Conservation (phyloP, 805 yeast genomes). For the Zygosaccharomyces kombuchaensis region DNA sequence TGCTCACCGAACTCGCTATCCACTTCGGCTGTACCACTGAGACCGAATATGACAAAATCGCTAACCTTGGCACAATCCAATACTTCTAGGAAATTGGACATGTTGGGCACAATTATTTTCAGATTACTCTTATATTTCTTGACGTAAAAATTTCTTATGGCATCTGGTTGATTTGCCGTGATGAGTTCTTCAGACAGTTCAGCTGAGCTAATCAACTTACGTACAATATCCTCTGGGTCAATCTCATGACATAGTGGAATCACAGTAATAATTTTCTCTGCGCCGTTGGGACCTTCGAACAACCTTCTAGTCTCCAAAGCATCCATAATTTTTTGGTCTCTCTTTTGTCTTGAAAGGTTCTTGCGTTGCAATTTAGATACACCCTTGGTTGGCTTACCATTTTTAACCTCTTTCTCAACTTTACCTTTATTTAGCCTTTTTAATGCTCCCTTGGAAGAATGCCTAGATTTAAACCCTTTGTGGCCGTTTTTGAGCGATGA, state of each 20-base stretch:
- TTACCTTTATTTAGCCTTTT: constrained; percentile 82
- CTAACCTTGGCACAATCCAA: constrained; percentile 85
- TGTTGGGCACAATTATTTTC: constrained; percentile 69
- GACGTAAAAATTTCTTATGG: constrained; percentile 48
- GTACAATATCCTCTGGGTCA: constrained; percentile 50
- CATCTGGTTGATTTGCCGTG: constrained; percentile 15
- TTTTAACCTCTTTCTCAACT: constrained; percentile 62
- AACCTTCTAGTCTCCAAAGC: constrained; percentile 57
- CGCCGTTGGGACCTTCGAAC: constrained; percentile 76
- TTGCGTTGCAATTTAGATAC: constrained; percentile 61
- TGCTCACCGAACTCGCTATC: constrained; percentile 80
- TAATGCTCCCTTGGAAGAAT: constrained; percentile 81
- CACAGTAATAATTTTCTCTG: constrained; percentile 77
- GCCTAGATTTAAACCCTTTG: constrained; percentile 87
- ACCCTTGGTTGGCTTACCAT: constrained; percentile 44
- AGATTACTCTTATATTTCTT: constrained; percentile 70
- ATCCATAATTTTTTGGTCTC: constrained; percentile 62
- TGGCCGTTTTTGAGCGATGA: constrained; percentile 78
- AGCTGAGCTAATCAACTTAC: constrained; percentile 42
- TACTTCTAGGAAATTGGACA: constrained; percentile 58
- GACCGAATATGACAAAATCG: constrained; percentile 84
- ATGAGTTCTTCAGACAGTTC: constrained; percentile 34
- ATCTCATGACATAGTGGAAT: constrained; percentile 76
- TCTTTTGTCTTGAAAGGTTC: constrained; percentile 72
- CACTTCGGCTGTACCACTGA: constrained; percentile 83